Evolutionary conservation across 2,329 filamentous ascomycete species (phyloP), one percentile per base, ranked within the genome.

Genomic region (Conoideocrella luteorostrata): DNA sequence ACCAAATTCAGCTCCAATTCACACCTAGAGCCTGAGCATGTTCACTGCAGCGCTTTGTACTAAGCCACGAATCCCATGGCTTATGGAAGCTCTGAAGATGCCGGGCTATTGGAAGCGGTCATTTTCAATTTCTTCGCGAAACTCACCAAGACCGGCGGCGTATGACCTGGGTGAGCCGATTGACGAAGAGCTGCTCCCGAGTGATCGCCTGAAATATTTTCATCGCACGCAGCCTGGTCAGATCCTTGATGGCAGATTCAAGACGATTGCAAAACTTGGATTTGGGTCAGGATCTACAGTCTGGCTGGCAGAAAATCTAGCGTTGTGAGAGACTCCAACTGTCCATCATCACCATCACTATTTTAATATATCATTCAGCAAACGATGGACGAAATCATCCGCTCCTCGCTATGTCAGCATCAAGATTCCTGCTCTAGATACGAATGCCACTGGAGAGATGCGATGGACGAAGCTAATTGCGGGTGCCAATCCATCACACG

Each of bases 281-380:
- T 65, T 52, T 45, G 64, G 62, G 26, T 50, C 50, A 7, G 56
- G 52, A 17, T 67, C 62, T 34, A 67, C 63, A 15, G 62, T 66
- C 26, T 68, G 64, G 62, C 53, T 67, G 23, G 62, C 62, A 18
- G 50, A 55, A 38, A 54, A 55, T 37, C 42, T 56, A 21, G 35
- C 43, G 36, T 51, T 41, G 50, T 48, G 39, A 41, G 47, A 35
- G 21, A 18, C 26, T 13, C 26, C 26, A 28, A 28, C 9, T 5
- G 7, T 39, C 22, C 15, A 35, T 12, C 18, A 10, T n/a, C 11
- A 20, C 15, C 7, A 12, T 29, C 2, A 11, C 13, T 21, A 4
- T 7, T 21, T 38, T 11, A 10, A 21, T 18, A n/a, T 13, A 18
- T 10, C n/a, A 32, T 18, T 22, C n/a, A 47, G 45, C 24, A 39